Base-by-base conservation (phyloP, 768 basidiomycete genomes). In the Lactifluus echinatus region DNA sequence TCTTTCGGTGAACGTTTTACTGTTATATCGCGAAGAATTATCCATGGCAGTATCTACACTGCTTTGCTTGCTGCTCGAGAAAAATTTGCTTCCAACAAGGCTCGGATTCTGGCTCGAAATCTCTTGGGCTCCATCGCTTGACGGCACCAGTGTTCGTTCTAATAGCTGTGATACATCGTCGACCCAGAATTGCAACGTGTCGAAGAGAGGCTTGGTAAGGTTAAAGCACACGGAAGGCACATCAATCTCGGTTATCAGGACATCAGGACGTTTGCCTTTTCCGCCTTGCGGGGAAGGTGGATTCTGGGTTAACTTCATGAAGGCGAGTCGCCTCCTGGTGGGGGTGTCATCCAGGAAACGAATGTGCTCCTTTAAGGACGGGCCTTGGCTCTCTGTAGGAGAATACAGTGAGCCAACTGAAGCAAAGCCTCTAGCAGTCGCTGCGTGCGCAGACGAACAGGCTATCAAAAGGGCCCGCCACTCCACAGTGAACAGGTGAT, bases 171-270 rank as follows among this genome's bases (percentile, higher is more conserved):
- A 73, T 26, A 84, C 67, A 66, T 97, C 93, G 66, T 99, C 96
- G 7, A 84, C 85, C 77, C 87, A 90, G 65, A 85, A 86, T 68
- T 97, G 93, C 17, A 98, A 68, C 12, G 81, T 80, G 66, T 97
- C 91, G 8, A 93, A 69, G 2, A 74, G 59, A 5, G 71, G 65
- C 68, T 97, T 95, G 10, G 80, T 75, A 47, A 92, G 63, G 37
- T 79, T 72, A 11, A 78, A 68, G 63, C 80, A 72, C n/a, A 87
- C 69, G 4, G 84, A 83, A 14, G 92, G 90, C 14, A 94, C 68
- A 40, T 73, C 66, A 10, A 74, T 57, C 4, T 65, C 62, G 14
- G 63, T 33, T 6, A 64, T 64, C 37, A 69, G 50, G 49, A 64
- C 65, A 31, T 56, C 59, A 21, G 69, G 21, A 15, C 28, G 52